Evolutionary conservation across 495 filamentous ascomycete genomes (phyloP), one percentile per base, ranked within the genome.

Genomic region (Aspergillus wentii): DNA sequence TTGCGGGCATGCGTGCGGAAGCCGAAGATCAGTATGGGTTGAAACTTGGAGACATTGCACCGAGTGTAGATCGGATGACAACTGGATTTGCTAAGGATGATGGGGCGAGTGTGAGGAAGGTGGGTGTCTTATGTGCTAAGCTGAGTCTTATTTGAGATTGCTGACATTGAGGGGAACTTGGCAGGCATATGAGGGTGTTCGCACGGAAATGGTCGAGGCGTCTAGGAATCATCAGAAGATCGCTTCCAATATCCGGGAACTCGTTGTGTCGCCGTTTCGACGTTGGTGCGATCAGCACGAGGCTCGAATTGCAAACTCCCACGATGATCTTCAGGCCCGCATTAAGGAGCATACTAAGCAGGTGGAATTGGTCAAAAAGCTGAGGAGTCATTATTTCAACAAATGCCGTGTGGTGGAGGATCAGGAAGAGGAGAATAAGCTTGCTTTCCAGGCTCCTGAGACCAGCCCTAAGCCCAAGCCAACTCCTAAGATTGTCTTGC

Each of bases 321-420:
- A 97, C 54, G 90, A 96, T 46, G 90, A 94, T 41, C 77, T 99
- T 13, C 89, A 95, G 57, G 49, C 69, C 10, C 80, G 87, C 23
- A 90, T 97, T 62, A 95, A 94, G 67, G 75, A 83, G 30, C 87
- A 95, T 52, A 88, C 95, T 54, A 89, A 86, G 49, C 94, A 97
- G 59, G 83, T 83, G 28, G 94, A 97, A 36, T 55, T 75, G 17
- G 88, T 94, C 21, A 86, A 86, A 69, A 95, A 97, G 66, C 74
- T 95, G 43, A 80, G 94, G 29, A 96, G 89, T 53, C 79, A 83
- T 45, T 99, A 99, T 63, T 99, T 95, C 76, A 97, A 95, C 69
- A 97, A 96, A 64, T 99, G 92, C 53, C 85, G 92, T 30, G 75
- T 94, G 29, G 82, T 96, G 5, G 92, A 99, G 60, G 92, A 99